Percentiles rank a stretch among this genome's conserved stretches.
Conservation (phyloP, 176 grass and related monocot species). For the Tuctoria greenei region DNA sequence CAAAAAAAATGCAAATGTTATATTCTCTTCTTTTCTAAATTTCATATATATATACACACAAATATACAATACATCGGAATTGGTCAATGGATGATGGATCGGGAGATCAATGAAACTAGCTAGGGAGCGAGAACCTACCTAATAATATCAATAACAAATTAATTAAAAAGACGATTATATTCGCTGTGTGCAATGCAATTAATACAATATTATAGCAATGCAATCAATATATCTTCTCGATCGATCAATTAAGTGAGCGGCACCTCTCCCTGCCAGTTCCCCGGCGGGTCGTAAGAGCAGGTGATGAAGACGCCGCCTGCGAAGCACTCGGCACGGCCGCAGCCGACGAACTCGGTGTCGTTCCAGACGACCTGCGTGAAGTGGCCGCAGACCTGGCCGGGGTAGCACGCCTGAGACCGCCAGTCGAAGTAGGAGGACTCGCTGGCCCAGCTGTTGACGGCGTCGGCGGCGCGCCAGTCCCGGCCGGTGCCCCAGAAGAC, state of each 20-base stretch:
- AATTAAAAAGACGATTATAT: too few species aligned
- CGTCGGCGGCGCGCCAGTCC: constrained; percentile 38
- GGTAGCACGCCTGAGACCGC: constrained; percentile 35
- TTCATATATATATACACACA: too few species aligned
- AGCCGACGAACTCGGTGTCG: constrained; percentile 40
- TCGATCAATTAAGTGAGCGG: constrained; percentile 27
- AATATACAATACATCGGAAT: too few species aligned
- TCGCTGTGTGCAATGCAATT: too few species aligned
- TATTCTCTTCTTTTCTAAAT: too few species aligned
- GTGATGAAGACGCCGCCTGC: constrained; percentile 45
- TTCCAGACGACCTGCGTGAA: constrained; percentile 60
- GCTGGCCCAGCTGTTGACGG: constrained; percentile 39
- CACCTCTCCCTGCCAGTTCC: constrained; percentile 51
- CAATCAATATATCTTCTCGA: too few species aligned
- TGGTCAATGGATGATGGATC: too few species aligned
- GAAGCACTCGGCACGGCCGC: constrained; percentile 47
- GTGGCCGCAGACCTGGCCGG: constrained; percentile 52
- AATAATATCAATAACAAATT: too few species aligned
- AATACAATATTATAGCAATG: too few species aligned
- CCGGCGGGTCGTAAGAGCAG: constrained; percentile 57
- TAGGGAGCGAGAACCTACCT: too few species aligned
- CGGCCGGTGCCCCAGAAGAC: constrained; percentile 40
- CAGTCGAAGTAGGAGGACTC: constrained; percentile 49
- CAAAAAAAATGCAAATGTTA: too few species aligned
- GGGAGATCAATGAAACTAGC: too few species aligned